Percentiles rank a stretch among this genome's conserved stretches.
Conservation (phyloP, 2,329 filamentous ascomycete genomes). For the Talaromyces sp. region DNA sequence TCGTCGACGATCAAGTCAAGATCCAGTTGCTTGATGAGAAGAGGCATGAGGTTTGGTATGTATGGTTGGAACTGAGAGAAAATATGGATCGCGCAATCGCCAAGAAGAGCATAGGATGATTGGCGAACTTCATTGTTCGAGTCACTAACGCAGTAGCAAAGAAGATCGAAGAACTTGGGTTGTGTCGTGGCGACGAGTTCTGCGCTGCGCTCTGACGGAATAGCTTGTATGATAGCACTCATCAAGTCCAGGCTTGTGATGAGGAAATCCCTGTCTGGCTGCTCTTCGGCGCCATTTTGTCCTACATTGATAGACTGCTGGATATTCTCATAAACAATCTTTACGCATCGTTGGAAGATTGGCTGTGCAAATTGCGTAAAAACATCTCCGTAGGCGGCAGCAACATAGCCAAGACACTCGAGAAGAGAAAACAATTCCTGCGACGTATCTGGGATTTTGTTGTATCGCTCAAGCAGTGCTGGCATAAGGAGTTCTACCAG, state of each 20-base stretch:
- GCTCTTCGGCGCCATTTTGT: conserved; percentile 64
- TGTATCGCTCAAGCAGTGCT: conserved; percentile 81
- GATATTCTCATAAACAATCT: conserved; percentile 86
- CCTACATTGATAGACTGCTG: conserved; percentile 71
- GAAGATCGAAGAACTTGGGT: conserved; percentile 82
- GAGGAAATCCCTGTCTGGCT: conserved; percentile 93
- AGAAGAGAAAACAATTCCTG: conserved; percentile 89
- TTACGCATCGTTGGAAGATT: conserved; percentile 82
- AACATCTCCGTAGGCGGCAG: conserved; percentile 72
- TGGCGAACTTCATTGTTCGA: conserved; percentile 87
- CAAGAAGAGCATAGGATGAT: conserved; percentile 89
- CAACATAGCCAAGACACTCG: conserved; percentile 95
- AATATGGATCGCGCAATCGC: conserved; percentile 90
- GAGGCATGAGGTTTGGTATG: conserved; percentile 66
- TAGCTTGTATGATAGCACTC: conserved; percentile 87
- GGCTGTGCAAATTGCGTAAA: conserved; percentile 83
- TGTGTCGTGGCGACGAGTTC: conserved; percentile 71
- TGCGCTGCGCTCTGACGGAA: conserved; percentile 68
- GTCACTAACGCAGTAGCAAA: conserved; percentile 90
- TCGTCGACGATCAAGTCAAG: conserved; percentile 72
- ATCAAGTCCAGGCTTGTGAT: conserved; percentile 91
- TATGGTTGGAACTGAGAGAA: conserved; percentile 75
- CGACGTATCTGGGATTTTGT: conserved; percentile 80
- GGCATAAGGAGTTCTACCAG: conserved; percentile 89
- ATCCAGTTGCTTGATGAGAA: conserved; percentile 84